phyloP scores from a whole-genome alignment of 2,329 filamentous ascomycete genomes.

The Hysterium pulicare region DNA sequence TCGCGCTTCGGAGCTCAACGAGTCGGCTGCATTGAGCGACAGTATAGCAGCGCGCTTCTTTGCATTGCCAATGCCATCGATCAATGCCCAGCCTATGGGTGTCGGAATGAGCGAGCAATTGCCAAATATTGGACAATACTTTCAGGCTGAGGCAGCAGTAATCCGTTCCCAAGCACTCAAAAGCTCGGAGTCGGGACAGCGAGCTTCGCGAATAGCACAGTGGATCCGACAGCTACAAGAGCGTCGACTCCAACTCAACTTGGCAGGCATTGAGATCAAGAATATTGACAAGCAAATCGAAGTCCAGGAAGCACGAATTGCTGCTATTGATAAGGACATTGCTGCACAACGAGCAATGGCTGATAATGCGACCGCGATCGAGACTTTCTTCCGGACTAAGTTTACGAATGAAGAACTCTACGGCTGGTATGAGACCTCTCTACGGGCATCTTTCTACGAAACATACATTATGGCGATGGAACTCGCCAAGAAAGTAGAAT shows the following conservation, averaged over 20 bases:
- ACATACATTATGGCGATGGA: slow-evolving; percentile 22
- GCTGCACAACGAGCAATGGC: slow-evolving; percentile 15
- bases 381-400: slow-evolving; percentile 21
- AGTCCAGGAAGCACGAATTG: slow-evolving; percentile 10
- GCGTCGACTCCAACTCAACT: slow-evolving; percentile 22
- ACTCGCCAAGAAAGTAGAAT: slow-evolving; percentile 22
- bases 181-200: slow-evolving; percentile 2
- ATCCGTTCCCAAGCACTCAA: background rate
- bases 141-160: background rate
- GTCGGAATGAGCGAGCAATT: slow-evolving; percentile 6
- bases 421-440: slow-evolving; percentile 16
- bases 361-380: slow-evolving; percentile 13
- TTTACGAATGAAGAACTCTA: slow-evolving; percentile 32
- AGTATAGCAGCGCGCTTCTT: background rate
- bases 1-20: background rate
- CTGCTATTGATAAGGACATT: slow-evolving; percentile 17
- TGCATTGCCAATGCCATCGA: background rate
- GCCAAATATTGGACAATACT: background rate
- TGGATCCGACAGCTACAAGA: slow-evolving; percentile 22
- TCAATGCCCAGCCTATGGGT: background rate
- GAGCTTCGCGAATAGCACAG: background rate
- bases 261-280: slow-evolving; percentile 25
- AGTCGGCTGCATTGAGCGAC: background rate
- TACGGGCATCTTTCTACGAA: slow-evolving; percentile 13
- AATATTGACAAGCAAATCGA: slow-evolving; percentile 25